These are phyloP conservation scores for Colletotrichum sp. DNA, from an alignment of 2,329 filamentous ascomycete species.

Conservation along the genomic window DNA sequence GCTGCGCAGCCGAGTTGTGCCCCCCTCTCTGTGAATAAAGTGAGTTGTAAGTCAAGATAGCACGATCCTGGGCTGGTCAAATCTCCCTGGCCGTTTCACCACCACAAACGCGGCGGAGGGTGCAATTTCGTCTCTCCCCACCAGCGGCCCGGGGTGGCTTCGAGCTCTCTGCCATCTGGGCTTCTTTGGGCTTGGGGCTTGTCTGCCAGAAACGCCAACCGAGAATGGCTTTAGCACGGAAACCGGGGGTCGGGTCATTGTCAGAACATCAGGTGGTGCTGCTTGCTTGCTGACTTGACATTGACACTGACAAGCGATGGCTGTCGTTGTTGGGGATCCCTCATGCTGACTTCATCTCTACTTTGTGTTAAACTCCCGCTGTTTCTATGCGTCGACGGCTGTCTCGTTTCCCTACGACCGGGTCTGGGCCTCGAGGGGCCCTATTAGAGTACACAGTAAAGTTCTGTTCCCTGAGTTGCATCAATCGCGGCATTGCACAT, in stretches of 20 bases:
- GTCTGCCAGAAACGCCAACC: background rate
- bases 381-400: background rate
- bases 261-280: background rate
- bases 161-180: background rate
- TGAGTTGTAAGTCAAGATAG: background rate
- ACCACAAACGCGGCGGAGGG: constrained; percentile 14
- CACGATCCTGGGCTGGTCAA: constrained; percentile 13
- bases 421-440: background rate
- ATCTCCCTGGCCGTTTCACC: constrained; percentile 20
- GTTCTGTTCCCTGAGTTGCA: background rate
- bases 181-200: background rate
- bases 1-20: background rate
- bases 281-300: background rate
- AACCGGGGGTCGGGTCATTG: background rate
- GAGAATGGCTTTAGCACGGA: background rate
- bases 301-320: background rate
- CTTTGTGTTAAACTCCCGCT: background rate
- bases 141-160: constrained; percentile 1
- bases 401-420: background rate
- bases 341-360: background rate
- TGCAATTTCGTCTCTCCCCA: constrained; percentile 16
- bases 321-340: background rate
- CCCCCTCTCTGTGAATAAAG: background rate
- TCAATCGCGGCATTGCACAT: background rate
- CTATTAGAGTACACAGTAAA: background rate